Evolutionary conservation across 116 monocot genomes (phyloP), one percentile per base, ranked within the genome.

Genomic region (Phalaenopsis hybrid): DNA sequence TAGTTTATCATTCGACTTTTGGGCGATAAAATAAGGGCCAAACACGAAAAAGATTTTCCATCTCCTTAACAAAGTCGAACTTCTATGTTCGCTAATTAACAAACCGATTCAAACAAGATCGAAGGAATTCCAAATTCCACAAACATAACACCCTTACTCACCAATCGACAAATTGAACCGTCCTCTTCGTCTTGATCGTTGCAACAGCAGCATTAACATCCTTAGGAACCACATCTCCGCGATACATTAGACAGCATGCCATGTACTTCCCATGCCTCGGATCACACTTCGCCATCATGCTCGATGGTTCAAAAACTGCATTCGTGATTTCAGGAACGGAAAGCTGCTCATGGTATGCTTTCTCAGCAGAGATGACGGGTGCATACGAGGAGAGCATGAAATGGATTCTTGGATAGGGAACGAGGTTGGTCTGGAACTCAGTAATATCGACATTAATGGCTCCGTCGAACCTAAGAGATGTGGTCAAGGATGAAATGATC

Each of bases 191-290:
- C 44, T 80, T 80, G 61, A 80, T 80, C 2, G 80, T 80, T 1
- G 45, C 67, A 6, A 80, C 80, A 5, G 80, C 80, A 33, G 80
- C 80, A n/a, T 80, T 80, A 17, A 80, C 80, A 33, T 80, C 80
- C 80, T 80, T 80, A 0, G 80, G 67, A 46, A 80, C 80, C 12
- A 80, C 80, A 50, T 80, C 80, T 16, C 80, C 80, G 7, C 80
- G 80, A 20, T 80, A 80, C 80, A 80, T 80, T 0, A 80, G 48
- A 41, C 80, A 80, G 48, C 80, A 80, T 0, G 80, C 80, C 49
- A 80, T 80, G 80, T 80, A 80, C 80, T 80, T 80, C 16, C 80
- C 80, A 50, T 80, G 80, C 46, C 80, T 80, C 44, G 80, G 80
- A 45, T 80, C 80, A 44, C 80, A 80, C 45, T 80, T 80, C 5